Evolutionary conservation across 1,284 basidiomycete genomes (phyloP).

Genomic region (Leccinum huronense): DNA sequence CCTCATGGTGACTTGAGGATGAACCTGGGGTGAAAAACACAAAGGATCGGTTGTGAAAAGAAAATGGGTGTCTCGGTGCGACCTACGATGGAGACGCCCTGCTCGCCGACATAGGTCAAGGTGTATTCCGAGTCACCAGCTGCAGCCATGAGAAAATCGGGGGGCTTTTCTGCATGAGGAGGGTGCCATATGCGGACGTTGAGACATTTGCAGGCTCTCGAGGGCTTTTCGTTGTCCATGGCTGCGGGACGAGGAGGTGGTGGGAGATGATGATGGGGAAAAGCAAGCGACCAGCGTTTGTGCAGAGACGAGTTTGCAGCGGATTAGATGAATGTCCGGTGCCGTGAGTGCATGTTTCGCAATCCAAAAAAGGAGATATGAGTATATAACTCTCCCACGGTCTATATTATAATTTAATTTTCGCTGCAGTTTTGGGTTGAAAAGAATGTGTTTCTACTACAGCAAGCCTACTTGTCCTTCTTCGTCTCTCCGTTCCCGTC

Average conservation of each 20-base stretch:
- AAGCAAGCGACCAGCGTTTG: constrained; percentile 28
- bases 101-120: constrained; percentile 61
- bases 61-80: neutral
- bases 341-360: constrained; percentile 33
- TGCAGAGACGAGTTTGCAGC: constrained; percentile 20
- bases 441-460: no score
- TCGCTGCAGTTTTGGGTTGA: constrained; percentile 8
- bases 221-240: constrained; percentile 13
- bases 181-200: constrained; percentile 56
- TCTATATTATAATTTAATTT: constrained; percentile 11
- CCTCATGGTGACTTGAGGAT: constrained; percentile 70
- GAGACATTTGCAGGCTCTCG: constrained; percentile 62
- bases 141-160: constrained; percentile 32
- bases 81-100: constrained; percentile 66
- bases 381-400: constrained; percentile 22
- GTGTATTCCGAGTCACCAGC: constrained; percentile 47
- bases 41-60: constrained; percentile 7
- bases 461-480: constrained; percentile 47
- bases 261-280: constrained; percentile 14
- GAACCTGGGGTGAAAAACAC: constrained; percentile 43
- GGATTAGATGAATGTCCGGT: constrained; percentile 39
- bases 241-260: constrained; percentile 22
- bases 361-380: constrained; percentile 28
- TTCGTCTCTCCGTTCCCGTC: constrained; percentile 45
- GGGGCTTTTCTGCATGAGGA: constrained; percentile 32